Evolutionary conservation across 192 early-diverging fungal species (phyloP), one percentile per base, ranked within the genome.

Genomic region (Umbelopsis sp.): DNA sequence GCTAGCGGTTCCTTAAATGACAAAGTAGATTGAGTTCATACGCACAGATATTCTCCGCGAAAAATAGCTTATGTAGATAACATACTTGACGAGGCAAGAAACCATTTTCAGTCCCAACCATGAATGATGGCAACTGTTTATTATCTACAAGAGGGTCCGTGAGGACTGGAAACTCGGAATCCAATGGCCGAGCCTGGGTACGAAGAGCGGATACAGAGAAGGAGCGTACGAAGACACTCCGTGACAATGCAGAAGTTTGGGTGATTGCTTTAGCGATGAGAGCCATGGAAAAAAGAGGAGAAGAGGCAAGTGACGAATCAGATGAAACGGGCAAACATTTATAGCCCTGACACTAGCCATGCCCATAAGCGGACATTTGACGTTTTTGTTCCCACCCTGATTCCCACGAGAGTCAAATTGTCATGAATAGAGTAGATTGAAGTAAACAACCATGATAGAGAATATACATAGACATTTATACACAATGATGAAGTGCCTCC

Each of bases 1-100:
- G 80, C 78, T 22, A 95, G 73, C 0, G 94, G 94, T 54, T 95
- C 93, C 66, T 86, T 41, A 41, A 80, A 16, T 77, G 77, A 9
- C 87, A 86, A 12, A 90, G 69, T 74, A 92, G 36, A 21, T 38
- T 24, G 7, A 20, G 14, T 45, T 41, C n/a, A 41, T 20, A 6
- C 45, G 5, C 32, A 2, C 25, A 45, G n/a, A 26, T 10, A 41
- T 21, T 25, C 24, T 17, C 14, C 16, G 16, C 0, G 34, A 2
- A n/a, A 38, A 7, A 22, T 67, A 12, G 41, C 38, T 38, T 44
- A 11, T 41, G 38, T 41, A 22, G 4, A 9, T n/a, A 41, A 65
- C 29, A 1, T 71, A 77, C 78, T 62, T 76, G 81, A 53, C 86
- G 80, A 44, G 86, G 86, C 38, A 88, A 69, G 69, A 88, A 88